phyloP scores from a whole-genome alignment of 805 yeast species.

The Spathaspora arborariae region DNA sequence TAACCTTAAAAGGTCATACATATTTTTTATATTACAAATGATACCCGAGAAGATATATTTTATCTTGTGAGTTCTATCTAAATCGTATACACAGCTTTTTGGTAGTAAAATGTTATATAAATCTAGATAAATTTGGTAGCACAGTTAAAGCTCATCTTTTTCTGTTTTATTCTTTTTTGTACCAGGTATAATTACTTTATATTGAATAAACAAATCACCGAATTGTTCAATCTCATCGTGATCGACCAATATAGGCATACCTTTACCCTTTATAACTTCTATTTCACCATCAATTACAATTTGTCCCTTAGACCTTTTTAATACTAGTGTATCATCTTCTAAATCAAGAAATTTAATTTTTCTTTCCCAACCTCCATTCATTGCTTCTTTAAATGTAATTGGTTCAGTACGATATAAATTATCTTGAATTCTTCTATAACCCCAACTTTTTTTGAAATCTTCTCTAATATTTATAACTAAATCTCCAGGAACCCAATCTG shows the following conservation, averaged over 20 bases:
- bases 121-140: background rate
- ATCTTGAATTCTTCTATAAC: slow-evolving; percentile 77
- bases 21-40: no score
- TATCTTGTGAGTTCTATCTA: no score
- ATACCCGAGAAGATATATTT: no score
- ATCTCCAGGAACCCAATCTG: slow-evolving; percentile 83
- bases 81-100: background rate
- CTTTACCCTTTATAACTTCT: slow-evolving; percentile 68
- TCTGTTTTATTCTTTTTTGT: slow-evolving; percentile 1
- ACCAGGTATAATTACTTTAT: slow-evolving; percentile 38
- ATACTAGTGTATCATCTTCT: slow-evolving; percentile 39
- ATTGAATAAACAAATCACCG: slow-evolving; percentile 51
- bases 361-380: slow-evolving; percentile 78
- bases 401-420: slow-evolving; percentile 80
- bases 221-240: slow-evolving; percentile 31
- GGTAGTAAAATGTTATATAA: no score
- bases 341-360: slow-evolving; percentile 63
- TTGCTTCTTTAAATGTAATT: slow-evolving; percentile 66
- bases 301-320: slow-evolving; percentile 50
- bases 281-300: slow-evolving; percentile 63
- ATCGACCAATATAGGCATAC: slow-evolving; percentile 70
- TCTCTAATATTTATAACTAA: slow-evolving; percentile 62
- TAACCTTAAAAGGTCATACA: no score
- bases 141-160: slow-evolving; percentile 10
- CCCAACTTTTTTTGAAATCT: slow-evolving; percentile 55